Evolutionary conservation across 352 stramenopile species (phyloP).

Genomic region (Phytophthora kernoviae): DNA sequence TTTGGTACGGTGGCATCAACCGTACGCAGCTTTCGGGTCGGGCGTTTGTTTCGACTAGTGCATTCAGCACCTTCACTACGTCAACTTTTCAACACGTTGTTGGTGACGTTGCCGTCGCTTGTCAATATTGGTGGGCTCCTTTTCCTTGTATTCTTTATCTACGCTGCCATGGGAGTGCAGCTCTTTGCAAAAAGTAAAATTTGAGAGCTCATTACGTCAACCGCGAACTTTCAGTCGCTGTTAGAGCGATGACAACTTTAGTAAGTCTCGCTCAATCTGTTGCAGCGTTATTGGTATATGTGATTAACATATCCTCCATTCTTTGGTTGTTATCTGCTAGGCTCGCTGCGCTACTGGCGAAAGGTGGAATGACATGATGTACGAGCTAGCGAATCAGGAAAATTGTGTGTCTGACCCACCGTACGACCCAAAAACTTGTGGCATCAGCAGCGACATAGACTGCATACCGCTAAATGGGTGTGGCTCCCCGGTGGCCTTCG

Average conservation of each 20-base stretch:
- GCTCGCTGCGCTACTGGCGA: constrained; percentile 92
- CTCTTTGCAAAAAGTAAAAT: constrained; percentile 89
- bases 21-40: constrained; percentile 86
- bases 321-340: constrained; percentile 48
- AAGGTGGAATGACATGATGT: constrained; percentile 93
- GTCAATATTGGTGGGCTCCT: constrained; percentile 89
- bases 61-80: constrained; percentile 77
- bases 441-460: constrained; percentile 47
- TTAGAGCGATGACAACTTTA: constrained; percentile 68
- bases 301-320: background rate
- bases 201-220: constrained; percentile 62
- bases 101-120: constrained; percentile 85
- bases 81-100: constrained; percentile 89
- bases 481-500: constrained; percentile 60
- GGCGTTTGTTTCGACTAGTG: constrained; percentile 72
- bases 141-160: constrained; percentile 93
- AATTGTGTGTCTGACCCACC: constrained; percentile 49
- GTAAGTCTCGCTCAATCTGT: constrained; percentile 20
- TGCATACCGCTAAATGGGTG: constrained; percentile 79
- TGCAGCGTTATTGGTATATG: background rate
- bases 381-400: constrained; percentile 70
- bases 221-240: constrained; percentile 90
- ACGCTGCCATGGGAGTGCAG: constrained; percentile 89
- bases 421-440: constrained; percentile 63
- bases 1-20: constrained; percentile 62